Conservation (phyloP, 2,329 filamentous ascomycete species). For the Rugonectria rugulosa region DNA sequence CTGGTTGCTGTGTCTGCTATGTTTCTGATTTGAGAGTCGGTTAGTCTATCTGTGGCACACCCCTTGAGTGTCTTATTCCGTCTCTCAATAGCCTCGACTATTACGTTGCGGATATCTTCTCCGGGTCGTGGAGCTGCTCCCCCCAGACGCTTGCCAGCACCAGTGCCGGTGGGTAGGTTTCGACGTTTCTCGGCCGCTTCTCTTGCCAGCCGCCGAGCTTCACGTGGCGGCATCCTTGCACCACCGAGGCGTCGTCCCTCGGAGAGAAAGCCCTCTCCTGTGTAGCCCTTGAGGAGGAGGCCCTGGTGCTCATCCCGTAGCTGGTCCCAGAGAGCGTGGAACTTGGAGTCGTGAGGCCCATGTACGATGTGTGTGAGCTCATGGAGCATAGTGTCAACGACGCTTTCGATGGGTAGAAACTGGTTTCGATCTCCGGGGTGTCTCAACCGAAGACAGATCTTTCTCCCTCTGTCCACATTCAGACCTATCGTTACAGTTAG, state of each 20-base stretch:
- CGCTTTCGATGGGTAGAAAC: conserved; percentile 81
- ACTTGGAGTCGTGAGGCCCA: conserved; percentile 82
- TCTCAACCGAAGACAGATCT: conserved; percentile 83
- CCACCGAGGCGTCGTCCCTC: conserved; percentile 79
- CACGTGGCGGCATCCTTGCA: conserved; percentile 67
- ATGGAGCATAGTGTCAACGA: conserved; percentile 92
- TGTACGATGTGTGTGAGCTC: conserved; percentile 90
- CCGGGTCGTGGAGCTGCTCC: conserved; percentile 63
- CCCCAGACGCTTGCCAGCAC: conserved; percentile 76
- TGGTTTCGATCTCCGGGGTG: conserved; percentile 76
- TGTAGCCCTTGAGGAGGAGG: conserved; percentile 82
- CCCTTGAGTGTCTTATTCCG: conserved; percentile 73
- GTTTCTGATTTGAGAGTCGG: conserved; percentile 70
- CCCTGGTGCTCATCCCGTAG: conserved; percentile 85
- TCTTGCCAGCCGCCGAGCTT: conserved; percentile 78
- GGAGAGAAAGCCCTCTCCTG: conserved; percentile 86
- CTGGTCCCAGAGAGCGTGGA: conserved; percentile 88
- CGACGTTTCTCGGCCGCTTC: conserved; percentile 76
- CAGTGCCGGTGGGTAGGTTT: conserved; percentile 64
- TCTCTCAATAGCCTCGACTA: conserved; percentile 74
- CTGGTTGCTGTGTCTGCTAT: conserved; percentile 69
- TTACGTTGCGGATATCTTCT: conserved; percentile 74
- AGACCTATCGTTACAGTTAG: conserved; percentile 58
- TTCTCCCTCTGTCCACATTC: conserved; percentile 78
- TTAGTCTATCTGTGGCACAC: conserved; percentile 76